These are phyloP conservation scores for Barnettozyma californica DNA, from an alignment of 805 yeast species.

Conservation along the genomic window DNA sequence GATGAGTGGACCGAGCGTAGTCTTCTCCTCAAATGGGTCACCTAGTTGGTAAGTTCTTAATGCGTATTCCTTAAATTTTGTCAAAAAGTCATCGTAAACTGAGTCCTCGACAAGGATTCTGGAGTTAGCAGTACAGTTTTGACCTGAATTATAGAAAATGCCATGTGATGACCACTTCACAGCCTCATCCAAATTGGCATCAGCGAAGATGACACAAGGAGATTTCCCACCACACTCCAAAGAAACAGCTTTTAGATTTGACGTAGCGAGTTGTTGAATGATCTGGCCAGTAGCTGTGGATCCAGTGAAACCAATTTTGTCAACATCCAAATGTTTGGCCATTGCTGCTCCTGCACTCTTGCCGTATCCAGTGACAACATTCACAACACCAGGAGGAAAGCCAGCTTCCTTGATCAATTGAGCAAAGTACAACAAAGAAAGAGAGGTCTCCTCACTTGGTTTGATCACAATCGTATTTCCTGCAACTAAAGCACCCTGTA, in stretches of 20 bases:
- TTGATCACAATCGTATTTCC: slow-evolving; percentile 71
- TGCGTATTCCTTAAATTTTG: slow-evolving; percentile 40
- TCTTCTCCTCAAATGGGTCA: slow-evolving; percentile 40
- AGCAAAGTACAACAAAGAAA: slow-evolving; percentile 62
- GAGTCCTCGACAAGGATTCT: slow-evolving; percentile 54
- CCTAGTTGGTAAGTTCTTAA: slow-evolving; percentile 49
- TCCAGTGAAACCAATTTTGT: slow-evolving; percentile 61
- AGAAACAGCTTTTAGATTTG: slow-evolving; percentile 57
- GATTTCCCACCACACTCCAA: slow-evolving; percentile 74
- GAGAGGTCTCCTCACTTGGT: slow-evolving; percentile 73
- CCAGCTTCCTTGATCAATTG: slow-evolving; percentile 60
- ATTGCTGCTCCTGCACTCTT: slow-evolving; percentile 62
- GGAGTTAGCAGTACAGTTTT: slow-evolving; percentile 64
- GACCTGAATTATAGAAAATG: slow-evolving; percentile 60
- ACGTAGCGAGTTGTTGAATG: slow-evolving; percentile 56
- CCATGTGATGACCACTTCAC: slow-evolving; percentile 66
- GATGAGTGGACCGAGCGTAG: slow-evolving; percentile 59
- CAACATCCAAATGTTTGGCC: slow-evolving; percentile 52
- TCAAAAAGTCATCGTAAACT: slow-evolving; percentile 49
- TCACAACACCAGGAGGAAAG: slow-evolving; percentile 75
- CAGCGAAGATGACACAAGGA: slow-evolving; percentile 56
- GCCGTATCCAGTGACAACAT: slow-evolving; percentile 70
- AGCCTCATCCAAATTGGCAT: slow-evolving; percentile 61
- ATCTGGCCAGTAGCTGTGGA: slow-evolving; percentile 63
- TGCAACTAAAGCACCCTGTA: slow-evolving; percentile 71